Evolutionary conservation across 108 stramenopile genomes (phyloP).

Genomic region (Poteriospumella lacustris): DNA sequence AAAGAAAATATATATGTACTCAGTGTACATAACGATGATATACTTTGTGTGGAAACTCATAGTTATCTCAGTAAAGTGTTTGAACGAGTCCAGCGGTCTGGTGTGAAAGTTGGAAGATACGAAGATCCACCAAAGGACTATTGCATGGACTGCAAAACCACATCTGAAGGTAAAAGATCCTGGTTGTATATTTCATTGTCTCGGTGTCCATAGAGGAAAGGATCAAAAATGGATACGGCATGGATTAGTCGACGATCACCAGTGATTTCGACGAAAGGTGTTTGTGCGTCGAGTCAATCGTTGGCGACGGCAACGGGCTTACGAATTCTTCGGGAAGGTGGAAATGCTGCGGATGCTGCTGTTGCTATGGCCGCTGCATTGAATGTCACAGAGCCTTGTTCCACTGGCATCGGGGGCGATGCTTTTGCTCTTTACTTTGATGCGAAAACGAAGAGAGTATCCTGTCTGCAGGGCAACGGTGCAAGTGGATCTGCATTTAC

Average conservation of each 20-base stretch:
- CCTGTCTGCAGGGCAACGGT: conserved; percentile 79
- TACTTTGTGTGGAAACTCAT: too few species aligned
- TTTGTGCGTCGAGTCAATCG: conserved; percentile 35
- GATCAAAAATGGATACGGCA: too few species aligned
- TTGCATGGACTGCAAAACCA: too few species aligned
- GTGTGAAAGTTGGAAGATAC: too few species aligned
- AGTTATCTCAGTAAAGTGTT: too few species aligned
- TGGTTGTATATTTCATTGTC: too few species aligned
- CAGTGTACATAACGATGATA: too few species aligned
- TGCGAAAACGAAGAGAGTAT: conserved; percentile 56
- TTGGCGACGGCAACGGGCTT: conserved; percentile 43
- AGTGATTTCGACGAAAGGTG: neutral
- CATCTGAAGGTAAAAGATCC: too few species aligned
- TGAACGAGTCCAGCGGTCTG: too few species aligned
- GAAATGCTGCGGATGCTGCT: conserved; percentile 60
- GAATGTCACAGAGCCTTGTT: conserved; percentile 50
- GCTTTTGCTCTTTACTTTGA: conserved; percentile 74
- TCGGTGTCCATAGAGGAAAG: too few species aligned
- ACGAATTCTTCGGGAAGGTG: conserved; percentile 41
- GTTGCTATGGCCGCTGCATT: conserved; percentile 57
- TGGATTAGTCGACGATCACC: neutral
- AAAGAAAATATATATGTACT: too few species aligned
- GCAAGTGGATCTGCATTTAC: conserved; percentile 59
- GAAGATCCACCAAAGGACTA: too few species aligned
- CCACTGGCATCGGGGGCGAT: conserved; percentile 56